Conservation (phyloP, 2,329 filamentous ascomycete genomes). For the Cadophora sp. region DNA sequence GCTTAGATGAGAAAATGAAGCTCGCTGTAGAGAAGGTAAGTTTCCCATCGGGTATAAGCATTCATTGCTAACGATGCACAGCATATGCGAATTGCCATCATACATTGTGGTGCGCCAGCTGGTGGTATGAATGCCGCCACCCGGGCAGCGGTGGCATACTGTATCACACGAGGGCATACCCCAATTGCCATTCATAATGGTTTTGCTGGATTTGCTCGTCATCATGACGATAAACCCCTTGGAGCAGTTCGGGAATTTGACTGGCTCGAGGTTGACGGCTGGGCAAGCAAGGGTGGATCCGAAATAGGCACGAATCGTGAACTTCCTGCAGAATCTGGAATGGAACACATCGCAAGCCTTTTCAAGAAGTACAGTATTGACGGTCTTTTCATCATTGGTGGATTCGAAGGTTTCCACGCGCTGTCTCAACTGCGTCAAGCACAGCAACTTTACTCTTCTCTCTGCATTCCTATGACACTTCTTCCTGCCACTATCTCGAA, state of each 20-base stretch:
- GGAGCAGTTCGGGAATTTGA: constrained; percentile 84
- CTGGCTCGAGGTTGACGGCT: constrained; percentile 94
- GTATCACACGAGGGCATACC: constrained; percentile 88
- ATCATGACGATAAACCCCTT: constrained; percentile 82
- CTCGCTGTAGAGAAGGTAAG: constrained; percentile 75
- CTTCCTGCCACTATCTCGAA: constrained; percentile 98
- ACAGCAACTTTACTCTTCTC: constrained; percentile 76
- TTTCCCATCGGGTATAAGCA: constrained; percentile 16
- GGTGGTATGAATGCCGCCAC: constrained; percentile 99
- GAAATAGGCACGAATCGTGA: constrained; percentile 98
- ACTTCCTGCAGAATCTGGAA: constrained; percentile 83
- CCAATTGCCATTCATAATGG: constrained; percentile 95
- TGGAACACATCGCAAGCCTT: constrained; percentile 81
- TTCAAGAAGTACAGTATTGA: constrained; percentile 90
- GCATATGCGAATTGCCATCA: constrained; percentile 92
- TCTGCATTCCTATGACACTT: constrained; percentile 91
- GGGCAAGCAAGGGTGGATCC: constrained; percentile 95
- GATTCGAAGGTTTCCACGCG: constrained; percentile 96
- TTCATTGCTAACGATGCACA: constrained; percentile 49
- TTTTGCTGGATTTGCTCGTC: constrained; percentile 90
- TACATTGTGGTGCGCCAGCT: constrained; percentile 95
- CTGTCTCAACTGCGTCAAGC: constrained; percentile 86
- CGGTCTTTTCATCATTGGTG: constrained; percentile 88
- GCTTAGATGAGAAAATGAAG: constrained; percentile 68
- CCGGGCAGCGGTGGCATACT: constrained; percentile 91